These are phyloP conservation scores for Dendryphion nanum DNA, from an alignment of 2,329 filamentous ascomycete species.

Conservation along the genomic window DNA sequence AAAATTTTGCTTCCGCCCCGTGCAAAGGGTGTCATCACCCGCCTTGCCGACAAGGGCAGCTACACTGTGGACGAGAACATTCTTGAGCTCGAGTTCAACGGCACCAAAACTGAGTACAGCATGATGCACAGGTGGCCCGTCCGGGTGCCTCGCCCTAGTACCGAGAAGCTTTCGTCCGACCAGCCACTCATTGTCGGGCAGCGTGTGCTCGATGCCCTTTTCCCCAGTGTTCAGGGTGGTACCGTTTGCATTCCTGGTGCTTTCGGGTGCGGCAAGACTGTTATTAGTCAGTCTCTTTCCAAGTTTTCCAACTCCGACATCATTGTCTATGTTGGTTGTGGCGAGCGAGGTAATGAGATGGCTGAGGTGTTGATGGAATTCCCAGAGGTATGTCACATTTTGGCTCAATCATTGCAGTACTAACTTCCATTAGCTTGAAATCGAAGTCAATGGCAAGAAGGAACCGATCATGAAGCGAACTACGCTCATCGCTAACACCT, in stretches of 20 bases:
- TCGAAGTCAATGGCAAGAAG: constrained; percentile 88
- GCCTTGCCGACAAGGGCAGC: constrained; percentile 82
- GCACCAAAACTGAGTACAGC: constrained; percentile 86
- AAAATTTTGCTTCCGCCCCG: constrained; percentile 89
- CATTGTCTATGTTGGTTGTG: constrained; percentile 91
- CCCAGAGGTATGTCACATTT: constrained; percentile 63
- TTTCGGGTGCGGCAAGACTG: constrained; percentile 98
- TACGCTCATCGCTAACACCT: constrained; percentile 96
- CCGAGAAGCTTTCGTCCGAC: constrained; percentile 86
- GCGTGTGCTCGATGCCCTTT: constrained; percentile 92
- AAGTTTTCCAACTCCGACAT: constrained; percentile 99
- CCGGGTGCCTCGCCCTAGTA: constrained; percentile 87
- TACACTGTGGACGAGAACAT: constrained; percentile 95
- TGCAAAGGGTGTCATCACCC: constrained; percentile 86
- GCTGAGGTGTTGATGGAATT: constrained; percentile 99
- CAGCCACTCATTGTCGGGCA: constrained; percentile 95
- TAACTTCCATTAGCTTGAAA: constrained; percentile 79
- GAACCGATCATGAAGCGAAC: constrained; percentile 99
- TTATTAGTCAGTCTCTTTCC: constrained; percentile 97
- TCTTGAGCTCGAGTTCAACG: constrained; percentile 94
- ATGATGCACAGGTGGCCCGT: constrained; percentile 99
- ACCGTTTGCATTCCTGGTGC: constrained; percentile 97
- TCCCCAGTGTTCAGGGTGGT: constrained; percentile 94
- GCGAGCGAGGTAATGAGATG: constrained; percentile 98
- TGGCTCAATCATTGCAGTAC: too few species aligned